A percentile compares a stretch with the other conserved stretches of the same genome.
phyloP scores from a whole-genome alignment of 345 rosid genomes.

The Citrus mangshanensis region DNA sequence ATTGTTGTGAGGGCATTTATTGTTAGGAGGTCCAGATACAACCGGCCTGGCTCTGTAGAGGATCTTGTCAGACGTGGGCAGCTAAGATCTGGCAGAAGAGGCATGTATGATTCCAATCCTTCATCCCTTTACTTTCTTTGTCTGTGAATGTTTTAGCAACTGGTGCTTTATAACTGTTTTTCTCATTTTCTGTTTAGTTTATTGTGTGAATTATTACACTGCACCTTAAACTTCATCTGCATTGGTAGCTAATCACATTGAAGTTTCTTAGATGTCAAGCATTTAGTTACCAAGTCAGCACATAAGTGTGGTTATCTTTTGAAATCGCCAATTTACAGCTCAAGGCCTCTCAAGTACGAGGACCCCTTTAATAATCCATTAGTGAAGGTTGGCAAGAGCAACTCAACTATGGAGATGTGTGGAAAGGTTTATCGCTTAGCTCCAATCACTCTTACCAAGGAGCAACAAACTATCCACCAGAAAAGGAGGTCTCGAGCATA shows the following conservation, averaged over 20 bases:
- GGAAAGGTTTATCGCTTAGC: slow-evolving; percentile 86
- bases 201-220: background rate
- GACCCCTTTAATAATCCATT: slow-evolving; percentile 93
- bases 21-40: slow-evolving; percentile 44
- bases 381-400: slow-evolving; percentile 73
- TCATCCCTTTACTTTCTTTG: background rate
- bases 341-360: slow-evolving; percentile 72
- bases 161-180: background rate
- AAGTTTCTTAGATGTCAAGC: background rate
- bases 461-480: slow-evolving; percentile 76
- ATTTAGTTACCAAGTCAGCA: background rate
- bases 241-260: no score
- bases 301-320: background rate
- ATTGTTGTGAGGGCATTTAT: slow-evolving; percentile 43
- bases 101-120: slow-evolving; percentile 80
- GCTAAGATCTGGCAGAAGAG: slow-evolving; percentile 96
- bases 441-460: slow-evolving; percentile 77
- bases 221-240: background rate
- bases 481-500: slow-evolving; percentile 94
- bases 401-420: slow-evolving; percentile 85
- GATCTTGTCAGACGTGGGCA: slow-evolving; percentile 99
- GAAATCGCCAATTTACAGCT: slow-evolving; percentile 41
- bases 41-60: slow-evolving; percentile 67
- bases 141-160: background rate
- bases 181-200: background rate